These are phyloP conservation scores for Tuctoria greenei DNA, from an alignment of 176 grass and related monocot species.

Conservation along the genomic window DNA sequence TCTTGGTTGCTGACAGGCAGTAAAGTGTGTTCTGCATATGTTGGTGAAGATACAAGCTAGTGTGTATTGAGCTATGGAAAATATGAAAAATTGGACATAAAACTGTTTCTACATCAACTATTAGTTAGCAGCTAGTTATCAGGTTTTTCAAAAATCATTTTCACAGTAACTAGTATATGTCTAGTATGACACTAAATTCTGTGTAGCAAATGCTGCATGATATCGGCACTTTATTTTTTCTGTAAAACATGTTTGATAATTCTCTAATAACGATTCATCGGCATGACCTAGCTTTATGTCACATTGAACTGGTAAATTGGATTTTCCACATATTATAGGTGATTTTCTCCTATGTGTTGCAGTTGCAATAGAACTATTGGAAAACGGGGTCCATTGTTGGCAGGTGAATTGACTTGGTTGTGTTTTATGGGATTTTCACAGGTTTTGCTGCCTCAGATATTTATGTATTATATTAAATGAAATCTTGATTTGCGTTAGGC, in stretches of 20 bases:
- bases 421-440: background rate
- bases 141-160: background rate
- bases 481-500: background rate
- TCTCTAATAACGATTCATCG: slow-evolving; percentile 2
- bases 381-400: background rate
- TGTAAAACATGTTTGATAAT: slow-evolving; percentile 3
- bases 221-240: background rate
- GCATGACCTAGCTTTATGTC: background rate
- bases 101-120: background rate
- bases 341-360: background rate
- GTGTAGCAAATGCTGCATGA: background rate
- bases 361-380: too few species aligned
- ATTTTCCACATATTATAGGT: background rate
- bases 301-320: background rate
- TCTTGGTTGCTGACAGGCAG: slow-evolving; percentile 9
- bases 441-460: background rate
- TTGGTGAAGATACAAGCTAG: background rate
- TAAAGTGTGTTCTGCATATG: background rate
- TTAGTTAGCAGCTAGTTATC: background rate
- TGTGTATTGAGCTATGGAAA: slow-evolving; percentile 3
- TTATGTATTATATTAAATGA: background rate
- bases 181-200: background rate
- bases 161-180: background rate
- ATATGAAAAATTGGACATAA: slow-evolving; percentile 2
- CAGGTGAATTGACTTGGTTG: background rate